Evolutionary conservation across 176 grass and related monocot species (phyloP), one percentile per base, ranked within the genome.

Genomic region (Chrysopogon serrulatus): DNA sequence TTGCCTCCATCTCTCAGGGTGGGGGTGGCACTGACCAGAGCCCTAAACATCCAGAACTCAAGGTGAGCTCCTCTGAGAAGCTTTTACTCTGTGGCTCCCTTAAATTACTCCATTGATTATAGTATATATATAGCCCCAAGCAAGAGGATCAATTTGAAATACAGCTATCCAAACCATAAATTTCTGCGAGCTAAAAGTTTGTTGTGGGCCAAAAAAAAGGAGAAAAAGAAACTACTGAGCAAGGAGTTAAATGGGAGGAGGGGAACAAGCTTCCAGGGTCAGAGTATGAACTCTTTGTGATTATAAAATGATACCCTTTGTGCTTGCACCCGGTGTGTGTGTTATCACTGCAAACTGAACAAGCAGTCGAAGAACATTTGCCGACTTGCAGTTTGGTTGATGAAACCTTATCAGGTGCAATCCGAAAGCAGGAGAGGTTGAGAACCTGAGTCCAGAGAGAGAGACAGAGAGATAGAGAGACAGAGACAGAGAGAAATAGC

Each of bases 1-100:
- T 92, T 31, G 63, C 18, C 24, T 86, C 71, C 85, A 82, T 90
- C 37, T 65, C 67, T 81, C 76, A 85, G 78, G 11, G 18, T n/a
- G n/a, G n/a, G n/a, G n/a, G n/a, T 65, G 64, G 68, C 21, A 23
- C 63, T 71, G 33, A 34, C 85, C 78, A 32, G 31, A 17, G 63
- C 6, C 43, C 71, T 79, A 71, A 21, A 32, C 5, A 65, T 73
- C 35, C 68, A 80, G 42, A 80, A 54, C 36, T 28, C 60, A 69
- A 87, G 28, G 80, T 83, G 70, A 80, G 75, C 5, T 80, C 42
- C 27, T 76, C 14, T 63, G 40, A 51, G 67, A 79, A 49, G 0
- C 17, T 78, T 24, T 16, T 11, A 60, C 24, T 63, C 37, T n/a
- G 44, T 45, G 71, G 4, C 19, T 45, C 49, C n/a, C 44, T 65